phyloP scores from a whole-genome alignment of 2,329 filamentous ascomycete genomes.

The Calonectria ilicicola region DNA sequence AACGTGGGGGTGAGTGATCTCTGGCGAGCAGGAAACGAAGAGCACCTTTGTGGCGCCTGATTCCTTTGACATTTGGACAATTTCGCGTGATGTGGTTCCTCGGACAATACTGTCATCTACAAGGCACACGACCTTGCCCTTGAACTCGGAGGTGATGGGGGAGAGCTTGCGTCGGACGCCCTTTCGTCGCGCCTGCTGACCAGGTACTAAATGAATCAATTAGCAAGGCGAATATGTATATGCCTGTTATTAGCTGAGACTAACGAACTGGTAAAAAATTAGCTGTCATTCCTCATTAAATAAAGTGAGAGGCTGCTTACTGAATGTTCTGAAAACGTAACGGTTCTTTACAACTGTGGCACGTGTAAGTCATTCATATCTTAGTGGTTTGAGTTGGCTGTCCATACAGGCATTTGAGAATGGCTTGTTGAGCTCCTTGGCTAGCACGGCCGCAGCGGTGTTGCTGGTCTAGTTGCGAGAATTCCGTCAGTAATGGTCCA shows the following conservation, averaged over 20 bases:
- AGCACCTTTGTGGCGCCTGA: constrained; percentile 85
- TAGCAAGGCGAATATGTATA: neutral
- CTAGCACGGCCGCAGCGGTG: constrained; percentile 81
- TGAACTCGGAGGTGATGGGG: constrained; percentile 87
- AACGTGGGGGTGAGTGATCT: constrained; percentile 88
- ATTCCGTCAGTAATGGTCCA: neutral
- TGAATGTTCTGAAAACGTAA: constrained; percentile 90
- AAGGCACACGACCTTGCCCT: constrained; percentile 81
- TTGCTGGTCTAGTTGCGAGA: constrained; percentile 73
- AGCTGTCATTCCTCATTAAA: neutral
- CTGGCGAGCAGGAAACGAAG: constrained; percentile 85
- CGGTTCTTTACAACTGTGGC: constrained; percentile 75
- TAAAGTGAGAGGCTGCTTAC: constrained; percentile 46
- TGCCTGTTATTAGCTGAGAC: neutral
- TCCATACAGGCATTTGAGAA: constrained; percentile 79
- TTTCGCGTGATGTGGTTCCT: constrained; percentile 74
- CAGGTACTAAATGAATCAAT: constrained; percentile 56
- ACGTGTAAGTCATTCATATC: neutral
- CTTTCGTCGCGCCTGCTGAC: constrained; percentile 83
- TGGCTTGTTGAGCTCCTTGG: constrained; percentile 80
- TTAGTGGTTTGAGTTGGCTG: neutral
- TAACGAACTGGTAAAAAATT: neutral
- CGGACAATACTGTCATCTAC: constrained; percentile 93
- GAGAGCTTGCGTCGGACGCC: constrained; percentile 91
- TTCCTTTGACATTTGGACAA: constrained; percentile 83